phyloP scores from a whole-genome alignment of 345 rosid genomes.

The Corymbia maculata region DNA sequence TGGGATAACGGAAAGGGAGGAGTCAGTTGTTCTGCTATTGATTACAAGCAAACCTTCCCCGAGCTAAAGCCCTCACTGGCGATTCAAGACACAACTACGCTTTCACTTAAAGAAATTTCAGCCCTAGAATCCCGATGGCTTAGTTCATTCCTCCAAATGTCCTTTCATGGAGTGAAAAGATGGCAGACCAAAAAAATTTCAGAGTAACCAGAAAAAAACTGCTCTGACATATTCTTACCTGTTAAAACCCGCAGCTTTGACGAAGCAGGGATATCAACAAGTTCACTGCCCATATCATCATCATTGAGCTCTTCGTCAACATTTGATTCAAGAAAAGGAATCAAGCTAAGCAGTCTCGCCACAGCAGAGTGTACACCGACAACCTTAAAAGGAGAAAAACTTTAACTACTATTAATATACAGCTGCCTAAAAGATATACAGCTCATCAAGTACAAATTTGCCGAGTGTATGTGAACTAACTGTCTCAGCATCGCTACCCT shows the following conservation, averaged over 20 bases:
- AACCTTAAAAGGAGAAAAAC: constrained; percentile 31
- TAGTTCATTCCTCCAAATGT: not conserved
- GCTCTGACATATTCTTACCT: constrained; percentile 23
- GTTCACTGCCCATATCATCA: constrained; percentile 33
- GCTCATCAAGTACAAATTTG: not conserved
- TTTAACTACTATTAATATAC: not conserved
- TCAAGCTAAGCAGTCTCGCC: constrained; percentile 49
- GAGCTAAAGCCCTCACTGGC: not conserved
- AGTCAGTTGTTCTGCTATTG: not conserved
- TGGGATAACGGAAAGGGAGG: not conserved
- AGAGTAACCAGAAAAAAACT: not conserved
- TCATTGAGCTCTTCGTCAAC: constrained; percentile 24
- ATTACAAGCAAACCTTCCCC: not conserved
- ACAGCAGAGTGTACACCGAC: constrained; percentile 45
- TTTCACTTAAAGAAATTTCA: not conserved
- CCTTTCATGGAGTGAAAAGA: not conserved
- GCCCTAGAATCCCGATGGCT: not conserved
- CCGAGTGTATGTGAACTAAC: constrained; percentile 18
- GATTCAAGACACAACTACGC: not conserved
- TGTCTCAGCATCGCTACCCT: constrained; percentile 69
- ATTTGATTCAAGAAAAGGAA: constrained; percentile 43
- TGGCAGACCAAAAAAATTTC: not conserved
- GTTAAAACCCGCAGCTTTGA: constrained; percentile 56
- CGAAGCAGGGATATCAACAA: constrained; percentile 33
- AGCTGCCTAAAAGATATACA: not conserved